phyloP scores from a whole-genome alignment of 805 yeast genomes.

The Saturnispora silvae region DNA sequence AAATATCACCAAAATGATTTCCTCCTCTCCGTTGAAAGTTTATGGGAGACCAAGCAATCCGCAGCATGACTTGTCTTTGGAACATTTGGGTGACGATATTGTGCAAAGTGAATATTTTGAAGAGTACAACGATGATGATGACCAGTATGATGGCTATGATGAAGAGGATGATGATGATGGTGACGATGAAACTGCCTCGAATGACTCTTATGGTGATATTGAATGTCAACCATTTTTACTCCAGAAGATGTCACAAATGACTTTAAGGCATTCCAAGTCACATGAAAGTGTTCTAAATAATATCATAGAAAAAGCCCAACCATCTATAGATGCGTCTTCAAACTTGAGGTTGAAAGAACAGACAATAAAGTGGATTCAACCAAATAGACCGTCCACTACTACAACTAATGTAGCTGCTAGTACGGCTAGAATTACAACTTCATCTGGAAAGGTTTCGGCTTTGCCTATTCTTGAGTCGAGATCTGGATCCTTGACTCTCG shows the following conservation, averaged over 20 bases:
- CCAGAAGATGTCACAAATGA: conserved; percentile 9
- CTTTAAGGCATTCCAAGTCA: conserved; percentile 17
- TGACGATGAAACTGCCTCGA: conserved; percentile 10
- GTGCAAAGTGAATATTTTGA: no score
- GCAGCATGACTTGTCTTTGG: no score
- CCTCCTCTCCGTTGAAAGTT: conserved; percentile 16
- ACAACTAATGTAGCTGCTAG: conserved; percentile 6
- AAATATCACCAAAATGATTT: conserved; percentile 5
- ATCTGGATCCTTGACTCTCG: neutral
- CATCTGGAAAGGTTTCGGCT: no score
- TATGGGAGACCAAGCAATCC: neutral
- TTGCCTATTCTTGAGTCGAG: no score
- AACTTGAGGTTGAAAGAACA: conserved; percentile 19
- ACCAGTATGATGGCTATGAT: neutral
- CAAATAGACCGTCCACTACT: conserved; percentile 17
- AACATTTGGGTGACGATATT: neutral
- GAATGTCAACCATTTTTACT: conserved; percentile 17
- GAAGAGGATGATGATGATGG: neutral
- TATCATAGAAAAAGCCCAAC: neutral
- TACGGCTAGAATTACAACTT: no score
- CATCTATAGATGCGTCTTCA: neutral
- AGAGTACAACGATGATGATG: neutral
- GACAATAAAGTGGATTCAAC: conserved; percentile 25
- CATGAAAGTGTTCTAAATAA: conserved; percentile 23
- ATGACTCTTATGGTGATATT: conserved; percentile 19